phyloP scores from a whole-genome alignment of 345 rosid genomes.

The Pistacia integerrima region DNA sequence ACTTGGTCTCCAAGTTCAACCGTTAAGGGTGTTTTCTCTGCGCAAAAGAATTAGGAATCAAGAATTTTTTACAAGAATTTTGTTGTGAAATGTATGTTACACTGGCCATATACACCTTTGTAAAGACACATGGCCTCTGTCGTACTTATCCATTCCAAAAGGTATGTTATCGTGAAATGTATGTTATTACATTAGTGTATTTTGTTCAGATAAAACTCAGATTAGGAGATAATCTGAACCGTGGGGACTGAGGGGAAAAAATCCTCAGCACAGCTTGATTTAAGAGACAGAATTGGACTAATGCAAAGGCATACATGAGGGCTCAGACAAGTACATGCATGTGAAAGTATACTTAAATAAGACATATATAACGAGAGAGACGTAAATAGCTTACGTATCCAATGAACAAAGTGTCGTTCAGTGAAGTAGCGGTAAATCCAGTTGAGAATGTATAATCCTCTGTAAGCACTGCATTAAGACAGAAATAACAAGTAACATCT shows the following conservation, averaged over 20 bases:
- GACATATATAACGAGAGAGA: background rate
- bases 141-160: background rate
- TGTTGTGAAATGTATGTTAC: background rate
- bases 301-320: background rate
- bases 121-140: background rate
- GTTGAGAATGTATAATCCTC: conserved; percentile 59
- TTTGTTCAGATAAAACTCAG: too few relatives aligned
- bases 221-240: too few relatives aligned
- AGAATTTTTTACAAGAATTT: background rate
- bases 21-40: too few relatives aligned
- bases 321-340: background rate
- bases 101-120: background rate
- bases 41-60: too few relatives aligned
- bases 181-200: too few relatives aligned
- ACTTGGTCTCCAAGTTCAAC: too few relatives aligned
- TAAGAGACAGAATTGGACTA: background rate
- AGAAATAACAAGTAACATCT: too few relatives aligned
- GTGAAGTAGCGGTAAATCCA: conserved; percentile 73
- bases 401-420: conserved; percentile 55
- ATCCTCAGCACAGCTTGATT: background rate
- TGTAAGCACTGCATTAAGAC: conserved; percentile 55
- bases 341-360: background rate
- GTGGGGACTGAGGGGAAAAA: too few relatives aligned
- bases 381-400: conserved; percentile 49
- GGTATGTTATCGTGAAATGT: too few relatives aligned